Percentiles rank a stretch among this genome's conserved stretches.
Evolutionary conservation across 345 rosid genomes (phyloP).

Genomic region (Pugionium dolabratum): DNA sequence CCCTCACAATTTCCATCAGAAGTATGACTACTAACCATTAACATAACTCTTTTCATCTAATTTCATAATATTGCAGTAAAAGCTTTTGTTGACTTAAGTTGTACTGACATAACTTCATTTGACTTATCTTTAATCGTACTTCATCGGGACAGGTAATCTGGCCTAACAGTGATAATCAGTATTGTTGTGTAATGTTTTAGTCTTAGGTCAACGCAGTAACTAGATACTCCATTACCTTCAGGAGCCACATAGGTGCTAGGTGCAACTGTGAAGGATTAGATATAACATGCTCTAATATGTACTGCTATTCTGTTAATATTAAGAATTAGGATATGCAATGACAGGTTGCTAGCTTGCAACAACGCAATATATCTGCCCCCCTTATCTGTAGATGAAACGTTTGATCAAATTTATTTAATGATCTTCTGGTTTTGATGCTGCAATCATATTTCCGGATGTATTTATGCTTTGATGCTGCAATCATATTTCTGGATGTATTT

Average conservation of each 20-base stretch:
- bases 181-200: constrained; percentile 17
- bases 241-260: constrained; percentile 22
- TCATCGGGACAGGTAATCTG: constrained; percentile 52
- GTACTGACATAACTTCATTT: constrained; percentile 59
- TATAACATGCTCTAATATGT: constrained; percentile 16
- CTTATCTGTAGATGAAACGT: constrained; percentile 20
- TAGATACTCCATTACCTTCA: constrained; percentile 25
- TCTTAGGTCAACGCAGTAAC: constrained; percentile 24
- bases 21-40: constrained; percentile 99
- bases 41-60: constrained; percentile 90
- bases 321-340: constrained; percentile 25
- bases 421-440: constrained; percentile 26
- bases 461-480: constrained; percentile 15
- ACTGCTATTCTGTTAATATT: constrained; percentile 10
- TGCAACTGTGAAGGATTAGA: constrained; percentile 27
- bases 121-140: constrained; percentile 43
- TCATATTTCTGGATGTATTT: constrained; percentile 3
- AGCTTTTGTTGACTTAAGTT: constrained; percentile 48
- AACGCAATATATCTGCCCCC: not conserved
- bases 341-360: constrained; percentile 25
- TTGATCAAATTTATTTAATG: constrained; percentile 30
- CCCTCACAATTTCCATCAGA: constrained; percentile 96
- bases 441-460: constrained; percentile 11
- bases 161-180: constrained; percentile 37
- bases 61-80: constrained; percentile 44